These are phyloP conservation scores for Malania oleifera DNA, from an alignment of 164 flowering plant genomes.

Conservation along the genomic window DNA sequence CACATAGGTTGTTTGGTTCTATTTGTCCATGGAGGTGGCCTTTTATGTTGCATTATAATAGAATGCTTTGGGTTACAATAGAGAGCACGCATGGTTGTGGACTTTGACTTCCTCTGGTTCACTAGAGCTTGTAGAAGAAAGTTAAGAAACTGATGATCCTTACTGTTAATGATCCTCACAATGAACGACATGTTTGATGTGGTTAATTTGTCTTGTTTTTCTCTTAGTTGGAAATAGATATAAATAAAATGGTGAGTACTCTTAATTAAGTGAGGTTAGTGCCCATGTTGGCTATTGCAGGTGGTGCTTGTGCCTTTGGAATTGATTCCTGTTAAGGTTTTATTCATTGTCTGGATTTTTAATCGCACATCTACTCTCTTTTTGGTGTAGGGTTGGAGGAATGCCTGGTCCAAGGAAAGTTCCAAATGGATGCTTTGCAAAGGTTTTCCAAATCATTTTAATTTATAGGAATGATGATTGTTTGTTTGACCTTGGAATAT, in stretches of 20 bases:
- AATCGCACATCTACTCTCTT: slow-evolving; percentile 5
- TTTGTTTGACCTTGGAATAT: no score
- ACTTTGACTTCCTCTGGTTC: background rate
- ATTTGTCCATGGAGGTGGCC: background rate
- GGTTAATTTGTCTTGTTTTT: slow-evolving; percentile 32
- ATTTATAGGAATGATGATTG: no score
- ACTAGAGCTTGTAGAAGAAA: background rate
- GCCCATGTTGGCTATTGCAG: no score
- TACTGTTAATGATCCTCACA: slow-evolving; percentile 1
- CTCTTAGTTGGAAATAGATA: slow-evolving; percentile 12
- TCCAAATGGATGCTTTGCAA: slow-evolving; percentile 29
- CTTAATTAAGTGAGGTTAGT: background rate
- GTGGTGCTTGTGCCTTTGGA: background rate
- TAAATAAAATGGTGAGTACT: slow-evolving; percentile 19
- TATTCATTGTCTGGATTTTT: background rate
- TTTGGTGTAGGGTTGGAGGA: slow-evolving; percentile 46
- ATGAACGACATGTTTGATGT: background rate
- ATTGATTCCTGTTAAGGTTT: background rate
- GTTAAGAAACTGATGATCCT: slow-evolving; percentile 1
- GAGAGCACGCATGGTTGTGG: background rate
- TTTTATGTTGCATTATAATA: no score
- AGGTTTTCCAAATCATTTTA: no score
- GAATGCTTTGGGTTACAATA: background rate
- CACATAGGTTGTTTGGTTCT: no score
- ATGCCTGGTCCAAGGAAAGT: slow-evolving; percentile 26